Evolutionary conservation across 257 asterid species (phyloP), one percentile per base, ranked within the genome.

Genomic region (Scutellaria galericulata): DNA sequence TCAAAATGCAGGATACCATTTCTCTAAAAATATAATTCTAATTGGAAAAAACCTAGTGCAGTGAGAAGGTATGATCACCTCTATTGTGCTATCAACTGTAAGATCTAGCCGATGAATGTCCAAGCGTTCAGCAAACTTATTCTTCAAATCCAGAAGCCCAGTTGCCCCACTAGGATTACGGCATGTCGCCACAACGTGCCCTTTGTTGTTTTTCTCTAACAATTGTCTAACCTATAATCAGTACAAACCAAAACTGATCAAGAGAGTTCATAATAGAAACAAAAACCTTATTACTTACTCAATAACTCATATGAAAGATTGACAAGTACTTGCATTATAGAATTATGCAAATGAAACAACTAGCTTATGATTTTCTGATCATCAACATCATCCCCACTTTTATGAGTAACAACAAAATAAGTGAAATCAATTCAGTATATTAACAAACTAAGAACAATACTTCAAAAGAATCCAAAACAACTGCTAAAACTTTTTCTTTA

Each of bases 181-280:
- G 78, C 99, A 94, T 11, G 99, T 91, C 41, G 97, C 98, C 63
- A 91, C 84, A 37, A 94, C 90, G 7, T 75, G 79, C 56, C 96
- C 95, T 64, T 78, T 72, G 22, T 82, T 80, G 31, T 74, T 85
- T 60, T 80, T 86, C 89, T 90, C 97, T 67, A 95, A 70, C 90
- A 95, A 83, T 44, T 95, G 98, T 57, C 72, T 92, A 58, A 90
- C 99, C 99, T 94, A 64, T 10, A 73, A 47, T 37, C 73, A 70
- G 48, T 18, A 9, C 5, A 55, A 63, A 57, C 54, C 31, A 50
- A 50, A 44, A 56, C 53, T 60, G 52, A 73, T 52, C 58, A 67
- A 44, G 18, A 75, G 13, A 48, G 37, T 31, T 63, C 22, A 48
- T 15, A 14, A 60, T 24, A 68, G 13, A 45, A 9, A 71, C 11